A percentile compares a stretch with the other conserved stretches of the same genome.
phyloP scores from a whole-genome alignment of 306 rosid genomes.

The Cucurbita ficifolia region DNA sequence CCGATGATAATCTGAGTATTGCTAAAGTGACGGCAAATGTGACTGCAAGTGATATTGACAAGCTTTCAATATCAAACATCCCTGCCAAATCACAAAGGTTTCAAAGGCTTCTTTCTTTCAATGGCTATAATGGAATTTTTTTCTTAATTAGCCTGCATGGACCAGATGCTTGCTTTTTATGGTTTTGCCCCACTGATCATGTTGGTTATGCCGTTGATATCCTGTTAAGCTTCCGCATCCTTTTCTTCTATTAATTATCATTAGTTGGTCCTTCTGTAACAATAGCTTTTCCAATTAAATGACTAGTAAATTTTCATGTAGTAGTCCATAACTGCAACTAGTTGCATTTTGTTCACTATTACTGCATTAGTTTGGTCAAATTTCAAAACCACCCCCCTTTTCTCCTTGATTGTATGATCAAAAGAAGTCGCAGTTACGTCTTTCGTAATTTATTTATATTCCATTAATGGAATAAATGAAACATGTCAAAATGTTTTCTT shows the following conservation, averaged over 20 bases:
- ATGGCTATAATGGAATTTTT: not conserved
- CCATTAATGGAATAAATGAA: not conserved
- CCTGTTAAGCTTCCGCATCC: not conserved
- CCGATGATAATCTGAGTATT: constrained; percentile 23
- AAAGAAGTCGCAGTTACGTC: not conserved
- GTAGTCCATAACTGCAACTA: not conserved
- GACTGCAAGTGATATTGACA: constrained; percentile 80
- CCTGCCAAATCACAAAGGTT: constrained; percentile 44
- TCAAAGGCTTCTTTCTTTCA: constrained; percentile 6
- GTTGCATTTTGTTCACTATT: not conserved
- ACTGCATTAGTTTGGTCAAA: not conserved
- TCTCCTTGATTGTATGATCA: not conserved
- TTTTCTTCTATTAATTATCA: not conserved
- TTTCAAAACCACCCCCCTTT: not conserved
- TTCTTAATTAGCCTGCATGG: not conserved
- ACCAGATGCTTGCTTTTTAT: not conserved
- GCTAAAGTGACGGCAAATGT: constrained; percentile 17
- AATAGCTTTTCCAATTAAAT: not conserved
- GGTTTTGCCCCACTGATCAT: not conserved
- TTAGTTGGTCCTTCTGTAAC: not conserved
- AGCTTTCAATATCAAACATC: constrained; percentile 68
- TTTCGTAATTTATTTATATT: not conserved
- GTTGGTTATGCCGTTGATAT: not conserved
- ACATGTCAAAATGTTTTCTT: not conserved
- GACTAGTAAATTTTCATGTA: not conserved